phyloP scores from a whole-genome alignment of 257 asterid genomes.

The Coffea canephora region DNA sequence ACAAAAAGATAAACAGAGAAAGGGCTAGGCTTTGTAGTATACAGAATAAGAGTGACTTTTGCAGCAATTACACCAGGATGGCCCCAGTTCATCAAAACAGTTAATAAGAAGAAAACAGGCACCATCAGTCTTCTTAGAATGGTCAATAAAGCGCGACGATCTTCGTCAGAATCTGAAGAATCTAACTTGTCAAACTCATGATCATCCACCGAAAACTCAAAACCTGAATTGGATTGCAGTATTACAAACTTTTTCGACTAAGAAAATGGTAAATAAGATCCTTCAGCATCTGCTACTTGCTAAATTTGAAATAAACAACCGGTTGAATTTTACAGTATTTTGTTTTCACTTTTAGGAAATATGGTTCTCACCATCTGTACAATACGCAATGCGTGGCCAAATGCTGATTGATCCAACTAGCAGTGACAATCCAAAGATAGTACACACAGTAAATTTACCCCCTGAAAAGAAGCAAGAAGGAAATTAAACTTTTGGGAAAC shows the following conservation, averaged over 20 bases:
- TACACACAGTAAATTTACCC: constrained; percentile 17
- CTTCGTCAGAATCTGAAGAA: constrained; percentile 21
- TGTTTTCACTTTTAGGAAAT: not conserved
- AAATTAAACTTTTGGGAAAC: not conserved
- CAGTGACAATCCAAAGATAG: constrained; percentile 25
- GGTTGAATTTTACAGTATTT: not conserved
- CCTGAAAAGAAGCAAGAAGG: constrained; percentile 25
- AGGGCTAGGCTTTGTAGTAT: constrained; percentile 40
- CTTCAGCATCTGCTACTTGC: not conserved
- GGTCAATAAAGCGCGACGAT: constrained; percentile 14
- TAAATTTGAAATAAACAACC: not conserved
- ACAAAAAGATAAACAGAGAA: constrained; percentile 38
- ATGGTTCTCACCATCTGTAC: constrained; percentile 35
- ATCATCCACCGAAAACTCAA: constrained; percentile 22
- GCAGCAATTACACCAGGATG: constrained; percentile 41
- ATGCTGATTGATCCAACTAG: constrained; percentile 30
- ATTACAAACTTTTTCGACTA: constrained; percentile 1
- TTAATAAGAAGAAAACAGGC: constrained; percentile 36
- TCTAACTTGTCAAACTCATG: constrained; percentile 11
- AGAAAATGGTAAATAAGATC: not conserved
- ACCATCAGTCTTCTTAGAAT: constrained; percentile 33
- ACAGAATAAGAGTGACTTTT: constrained; percentile 35
- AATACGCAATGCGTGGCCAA: constrained; percentile 25
- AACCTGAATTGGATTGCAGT: constrained; percentile 21
- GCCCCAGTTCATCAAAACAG: constrained; percentile 46